Conservation (phyloP, 768 basidiomycete genomes). For the Tylopilus sp. region DNA sequence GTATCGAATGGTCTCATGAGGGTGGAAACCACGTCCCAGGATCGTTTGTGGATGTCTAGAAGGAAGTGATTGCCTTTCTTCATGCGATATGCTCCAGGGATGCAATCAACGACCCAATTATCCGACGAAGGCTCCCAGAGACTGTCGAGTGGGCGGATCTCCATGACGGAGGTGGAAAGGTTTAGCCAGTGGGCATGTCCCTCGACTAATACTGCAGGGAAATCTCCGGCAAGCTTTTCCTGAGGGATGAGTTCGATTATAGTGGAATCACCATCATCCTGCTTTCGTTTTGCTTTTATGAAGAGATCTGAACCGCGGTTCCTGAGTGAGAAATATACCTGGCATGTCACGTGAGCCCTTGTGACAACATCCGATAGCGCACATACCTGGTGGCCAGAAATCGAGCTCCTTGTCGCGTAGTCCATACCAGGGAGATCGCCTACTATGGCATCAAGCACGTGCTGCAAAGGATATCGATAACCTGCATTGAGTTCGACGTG, state of each 20-base stretch:
- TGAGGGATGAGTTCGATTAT: conserved; percentile 24
- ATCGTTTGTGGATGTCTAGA: conserved; percentile 25
- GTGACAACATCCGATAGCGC: neutral
- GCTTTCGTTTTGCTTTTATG: conserved; percentile 13
- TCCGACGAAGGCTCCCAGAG: conserved; percentile 24
- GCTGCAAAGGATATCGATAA: conserved; percentile 10
- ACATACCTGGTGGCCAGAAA: conserved; percentile 20
- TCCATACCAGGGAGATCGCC: conserved; percentile 25
- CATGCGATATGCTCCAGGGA: conserved; percentile 6
- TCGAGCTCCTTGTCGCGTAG: conserved; percentile 17
- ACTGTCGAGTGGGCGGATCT: conserved; percentile 9
- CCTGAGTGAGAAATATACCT: conserved; percentile 22
- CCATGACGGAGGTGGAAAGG: conserved; percentile 17
- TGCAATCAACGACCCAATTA: conserved; percentile 25
- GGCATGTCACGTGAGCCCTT: neutral
- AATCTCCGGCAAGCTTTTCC: conserved; percentile 19
- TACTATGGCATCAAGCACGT: conserved; percentile 5
- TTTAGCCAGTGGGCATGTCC: conserved; percentile 32
- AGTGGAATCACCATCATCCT: neutral
- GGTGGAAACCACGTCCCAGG: conserved; percentile 26
- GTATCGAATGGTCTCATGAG: conserved; percentile 25
- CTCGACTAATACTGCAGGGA: conserved; percentile 23
- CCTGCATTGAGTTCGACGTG: neutral
- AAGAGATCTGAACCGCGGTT: neutral
- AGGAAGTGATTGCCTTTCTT: conserved; percentile 9